phyloP scores from a whole-genome alignment of 495 filamentous ascomycete species.

The Xylaria bambusicola region DNA sequence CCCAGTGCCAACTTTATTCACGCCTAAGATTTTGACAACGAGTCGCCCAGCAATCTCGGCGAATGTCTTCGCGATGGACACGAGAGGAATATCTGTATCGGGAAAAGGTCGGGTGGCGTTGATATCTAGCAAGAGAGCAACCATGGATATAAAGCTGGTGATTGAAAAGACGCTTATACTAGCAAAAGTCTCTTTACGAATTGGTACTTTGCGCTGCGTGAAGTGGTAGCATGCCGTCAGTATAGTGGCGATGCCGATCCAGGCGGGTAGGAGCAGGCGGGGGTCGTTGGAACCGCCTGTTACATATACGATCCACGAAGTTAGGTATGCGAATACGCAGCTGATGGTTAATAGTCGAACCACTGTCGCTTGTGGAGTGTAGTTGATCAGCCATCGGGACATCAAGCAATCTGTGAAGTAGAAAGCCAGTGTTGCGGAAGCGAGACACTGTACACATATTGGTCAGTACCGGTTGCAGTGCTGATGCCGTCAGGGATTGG shows the following conservation, averaged over 20 bases:
- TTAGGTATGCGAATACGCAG: conserved; percentile 76
- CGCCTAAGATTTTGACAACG: conserved; percentile 30
- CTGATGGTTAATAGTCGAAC: conserved; percentile 81
- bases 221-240: conserved; percentile 79
- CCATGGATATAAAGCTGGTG: conserved; percentile 75
- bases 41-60: conserved; percentile 24
- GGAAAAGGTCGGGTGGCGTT: conserved; percentile 51
- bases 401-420: conserved; percentile 92
- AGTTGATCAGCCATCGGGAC: conserved; percentile 89
- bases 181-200: conserved; percentile 76
- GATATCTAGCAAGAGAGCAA: conserved; percentile 66
- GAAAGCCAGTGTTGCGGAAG: conserved; percentile 83
- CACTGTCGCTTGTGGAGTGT: conserved; percentile 81
- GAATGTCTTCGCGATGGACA: conserved; percentile 24
- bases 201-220: conserved; percentile 78
- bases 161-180: conserved; percentile 76
- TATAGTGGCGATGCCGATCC: conserved; percentile 81
- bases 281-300: conserved; percentile 75
- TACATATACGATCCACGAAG: conserved; percentile 76
- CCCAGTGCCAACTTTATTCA: conserved; percentile 23
- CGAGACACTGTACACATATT: conserved; percentile 60
- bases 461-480: neutral
- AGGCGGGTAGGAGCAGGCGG: conserved; percentile 77
- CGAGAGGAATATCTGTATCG: conserved; percentile 29
- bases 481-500: no score